These are phyloP conservation scores for Ormosia semicastrata DNA, from an alignment of 306 rosid species.

Conservation along the genomic window DNA sequence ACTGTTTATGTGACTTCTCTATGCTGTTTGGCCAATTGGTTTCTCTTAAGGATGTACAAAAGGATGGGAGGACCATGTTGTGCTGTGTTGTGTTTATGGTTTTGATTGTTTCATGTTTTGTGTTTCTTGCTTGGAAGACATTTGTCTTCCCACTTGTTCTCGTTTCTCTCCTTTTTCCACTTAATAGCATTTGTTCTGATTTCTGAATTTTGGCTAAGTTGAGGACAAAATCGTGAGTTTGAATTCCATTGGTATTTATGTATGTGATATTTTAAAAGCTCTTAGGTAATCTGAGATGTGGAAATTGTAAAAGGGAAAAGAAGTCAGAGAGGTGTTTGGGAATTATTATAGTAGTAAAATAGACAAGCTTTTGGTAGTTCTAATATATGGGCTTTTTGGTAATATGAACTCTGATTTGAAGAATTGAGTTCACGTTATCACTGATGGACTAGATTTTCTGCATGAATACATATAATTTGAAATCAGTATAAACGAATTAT, in stretches of 20 bases:
- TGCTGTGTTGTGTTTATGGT: not conserved
- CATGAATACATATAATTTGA: not conserved
- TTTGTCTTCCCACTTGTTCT: not conserved
- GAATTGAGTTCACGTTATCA: not conserved
- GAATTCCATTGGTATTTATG: not conserved
- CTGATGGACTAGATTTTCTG: not conserved
- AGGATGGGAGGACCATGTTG: not conserved
- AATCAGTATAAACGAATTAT: not conserved
- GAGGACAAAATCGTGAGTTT: not conserved
- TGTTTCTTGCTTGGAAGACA: not conserved
- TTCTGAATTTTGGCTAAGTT: not conserved
- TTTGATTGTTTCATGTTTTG: not conserved
- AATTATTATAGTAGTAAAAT: not conserved
- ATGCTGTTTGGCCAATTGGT: not conserved
- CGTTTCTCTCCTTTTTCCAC: not conserved
- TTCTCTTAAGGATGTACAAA: not conserved
- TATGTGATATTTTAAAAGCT: not conserved
- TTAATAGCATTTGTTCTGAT: not conserved
- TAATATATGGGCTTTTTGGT: not conserved
- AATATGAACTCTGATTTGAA: not conserved
- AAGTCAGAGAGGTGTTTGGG: not conserved
- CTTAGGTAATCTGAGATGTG: not conserved
- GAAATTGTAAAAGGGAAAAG: conserved; percentile 3
- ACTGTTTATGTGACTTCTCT: not conserved
- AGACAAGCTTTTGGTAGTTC: not conserved